phyloP scores from a whole-genome alignment of 2,329 filamentous ascomycete genomes.

The Tympanopsis confertula region DNA sequence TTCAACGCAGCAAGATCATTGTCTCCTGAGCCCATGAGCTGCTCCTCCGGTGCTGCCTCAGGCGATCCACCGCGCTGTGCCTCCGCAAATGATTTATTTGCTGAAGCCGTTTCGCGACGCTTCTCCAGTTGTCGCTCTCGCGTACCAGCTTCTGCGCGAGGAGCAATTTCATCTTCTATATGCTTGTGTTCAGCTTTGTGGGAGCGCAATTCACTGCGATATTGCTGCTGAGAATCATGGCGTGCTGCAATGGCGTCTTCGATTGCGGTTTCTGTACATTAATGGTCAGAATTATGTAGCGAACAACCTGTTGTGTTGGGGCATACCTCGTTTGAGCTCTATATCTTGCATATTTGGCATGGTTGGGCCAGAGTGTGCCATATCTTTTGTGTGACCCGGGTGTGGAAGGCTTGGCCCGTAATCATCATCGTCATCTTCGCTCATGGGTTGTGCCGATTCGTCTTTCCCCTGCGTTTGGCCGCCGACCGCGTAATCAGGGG shows the following conservation, averaged over 20 bases:
- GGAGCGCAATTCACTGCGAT: slow-evolving; percentile 48
- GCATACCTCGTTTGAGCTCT: slow-evolving; percentile 40
- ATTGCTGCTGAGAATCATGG: slow-evolving; percentile 29
- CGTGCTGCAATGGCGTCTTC: slow-evolving; percentile 32
- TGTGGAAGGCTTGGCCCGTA: slow-evolving; percentile 34
- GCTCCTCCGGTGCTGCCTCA: slow-evolving; percentile 57
- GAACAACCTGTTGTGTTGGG: not conserved
- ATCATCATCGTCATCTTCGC: slow-evolving; percentile 45
- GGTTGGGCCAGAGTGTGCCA: slow-evolving; percentile 38
- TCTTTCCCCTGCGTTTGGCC: slow-evolving; percentile 6
- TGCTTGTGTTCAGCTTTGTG: slow-evolving; percentile 61
- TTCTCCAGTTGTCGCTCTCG: slow-evolving; percentile 82
- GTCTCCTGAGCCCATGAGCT: slow-evolving; percentile 66
- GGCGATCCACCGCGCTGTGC: slow-evolving; percentile 44
- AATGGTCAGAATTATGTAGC: slow-evolving; percentile 3
- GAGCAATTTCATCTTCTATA: slow-evolving; percentile 67
- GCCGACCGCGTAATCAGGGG: slow-evolving; percentile 3
- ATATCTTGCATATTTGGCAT: slow-evolving; percentile 69
- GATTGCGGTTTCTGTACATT: slow-evolving; percentile 13
- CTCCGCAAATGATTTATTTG: slow-evolving; percentile 63
- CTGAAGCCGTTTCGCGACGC: slow-evolving; percentile 58
- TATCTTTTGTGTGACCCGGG: slow-evolving; percentile 31
- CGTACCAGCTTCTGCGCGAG: slow-evolving; percentile 72
- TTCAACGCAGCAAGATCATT: slow-evolving; percentile 58
- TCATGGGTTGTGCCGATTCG: slow-evolving; percentile 10